Evolutionary conservation across 805 yeast genomes (phyloP), one percentile per base, ranked within the genome.

Genomic region (Lachancea kluyveri): DNA sequence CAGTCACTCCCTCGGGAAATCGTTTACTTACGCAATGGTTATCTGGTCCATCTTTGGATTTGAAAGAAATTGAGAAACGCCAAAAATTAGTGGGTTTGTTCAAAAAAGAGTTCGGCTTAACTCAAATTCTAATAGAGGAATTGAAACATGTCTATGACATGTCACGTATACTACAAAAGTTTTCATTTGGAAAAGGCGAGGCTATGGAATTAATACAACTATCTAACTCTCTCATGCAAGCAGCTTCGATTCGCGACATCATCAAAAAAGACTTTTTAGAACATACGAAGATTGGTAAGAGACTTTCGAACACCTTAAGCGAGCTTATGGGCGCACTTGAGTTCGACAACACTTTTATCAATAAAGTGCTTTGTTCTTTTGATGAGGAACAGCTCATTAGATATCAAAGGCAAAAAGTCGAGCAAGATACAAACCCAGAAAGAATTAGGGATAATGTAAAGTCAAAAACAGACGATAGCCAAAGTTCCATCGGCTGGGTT

Each of bases 11-110:
- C 1, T 77, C 92, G 0, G 97, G 97, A 0, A 63, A 94, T 0
- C 62, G 97, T 24, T 49, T 82, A n/a, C 59, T 92, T 8, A 71
- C 79, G 6, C 77, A 78, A 31, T 86, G 96, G 96, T 59, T 90
- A 4, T 67, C 83, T 16, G 75, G 85, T 2, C 98, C 98, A 0
- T 68, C 84, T 0, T 67, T 80, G 7, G 71, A 79, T 45, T 46
- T 71, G 0, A 45, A 50, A 0, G 81, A 74, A 39, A 74, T 92
- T 9, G 54, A 53, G 11, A 46, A 52, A 12, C 62, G 98, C 17
- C 84, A 77, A 28, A 59, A 58, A 11, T 44, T 69, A 8, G 79
- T 82, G 0, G 51, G 54, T 5, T 49, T 60, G 3, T 70, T 80
- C 26, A 34, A 52, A 20, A 50, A 49, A 6, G 51, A 66, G 26